Evolutionary conservation across 768 basidiomycete genomes (phyloP).

Genomic region (Russula griseocarnosa): DNA sequence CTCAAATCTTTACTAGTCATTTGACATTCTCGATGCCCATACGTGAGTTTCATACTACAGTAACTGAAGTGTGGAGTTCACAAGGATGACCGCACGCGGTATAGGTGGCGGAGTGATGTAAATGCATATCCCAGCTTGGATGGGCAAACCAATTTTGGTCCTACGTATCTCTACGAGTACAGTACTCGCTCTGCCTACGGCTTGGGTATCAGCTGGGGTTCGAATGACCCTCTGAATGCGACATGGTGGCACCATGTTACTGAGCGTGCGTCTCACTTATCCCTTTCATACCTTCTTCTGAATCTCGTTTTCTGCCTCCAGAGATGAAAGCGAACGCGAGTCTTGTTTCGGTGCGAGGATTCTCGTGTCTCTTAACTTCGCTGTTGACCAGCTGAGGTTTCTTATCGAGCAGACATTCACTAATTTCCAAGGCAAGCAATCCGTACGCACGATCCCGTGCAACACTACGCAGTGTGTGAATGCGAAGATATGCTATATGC

Average conservation of each 20-base stretch:
- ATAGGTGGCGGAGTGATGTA: slow-evolving; percentile 64
- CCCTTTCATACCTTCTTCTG: slow-evolving; percentile 1
- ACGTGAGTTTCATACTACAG: slow-evolving; percentile 47
- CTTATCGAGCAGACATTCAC: slow-evolving; percentile 51
- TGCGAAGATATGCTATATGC: slow-evolving; percentile 74
- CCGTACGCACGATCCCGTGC: slow-evolving; percentile 51
- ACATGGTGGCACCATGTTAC: slow-evolving; percentile 84
- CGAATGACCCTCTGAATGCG: slow-evolving; percentile 66
- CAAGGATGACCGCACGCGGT: not conserved
- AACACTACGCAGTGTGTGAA: slow-evolving; percentile 54
- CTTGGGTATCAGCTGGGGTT: slow-evolving; percentile 52
- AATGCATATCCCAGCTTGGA: slow-evolving; percentile 56
- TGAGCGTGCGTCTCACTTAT: slow-evolving; percentile 46
- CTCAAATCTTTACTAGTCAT: slow-evolving; percentile 47
- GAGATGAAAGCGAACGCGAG: slow-evolving; percentile 57
- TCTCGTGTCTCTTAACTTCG: not conserved
- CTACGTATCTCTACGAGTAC: slow-evolving; percentile 61
- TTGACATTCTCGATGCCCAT: slow-evolving; percentile 72
- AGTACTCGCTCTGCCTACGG: slow-evolving; percentile 68
- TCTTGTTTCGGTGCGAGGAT: slow-evolving; percentile 48
- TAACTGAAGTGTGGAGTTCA: not conserved
- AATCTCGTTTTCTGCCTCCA: slow-evolving; percentile 29
- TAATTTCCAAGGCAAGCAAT: slow-evolving; percentile 67
- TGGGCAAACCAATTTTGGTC: slow-evolving; percentile 51
- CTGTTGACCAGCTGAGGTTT: slow-evolving; percentile 2